Conservation (phyloP, 345 rosid genomes). For the Erucastrum elatum region DNA sequence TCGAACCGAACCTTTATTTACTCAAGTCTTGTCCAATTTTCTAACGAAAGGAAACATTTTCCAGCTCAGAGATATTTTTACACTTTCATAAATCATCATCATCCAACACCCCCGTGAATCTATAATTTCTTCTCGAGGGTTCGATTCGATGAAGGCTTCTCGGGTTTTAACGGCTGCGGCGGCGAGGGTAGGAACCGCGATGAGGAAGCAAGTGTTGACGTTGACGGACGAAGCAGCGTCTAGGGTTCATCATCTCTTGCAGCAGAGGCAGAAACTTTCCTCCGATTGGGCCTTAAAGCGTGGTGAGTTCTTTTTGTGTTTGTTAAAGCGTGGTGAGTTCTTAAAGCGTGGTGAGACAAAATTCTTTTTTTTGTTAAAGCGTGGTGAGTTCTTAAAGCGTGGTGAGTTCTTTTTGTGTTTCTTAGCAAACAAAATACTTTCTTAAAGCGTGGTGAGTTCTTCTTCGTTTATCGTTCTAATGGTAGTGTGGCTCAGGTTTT, state of each 20-base stretch:
- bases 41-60: not conserved
- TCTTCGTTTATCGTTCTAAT: no score
- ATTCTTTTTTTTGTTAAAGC: no score
- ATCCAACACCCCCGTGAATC: not conserved
- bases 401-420: no score
- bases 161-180: conserved; percentile 51
- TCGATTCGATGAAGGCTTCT: conserved; percentile 40
- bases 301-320: no score
- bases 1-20: not conserved
- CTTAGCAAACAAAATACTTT: no score
- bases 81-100: not conserved
- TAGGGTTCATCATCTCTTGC: conserved; percentile 62
- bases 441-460: no score
- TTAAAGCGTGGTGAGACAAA: no score
- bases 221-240: conserved; percentile 70
- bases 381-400: no score
- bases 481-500: no score
- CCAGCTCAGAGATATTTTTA: not conserved
- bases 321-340: no score
- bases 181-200: conserved; percentile 49
- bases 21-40: not conserved
- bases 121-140: not conserved
- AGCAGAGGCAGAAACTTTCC: conserved; percentile 67
- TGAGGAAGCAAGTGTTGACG: conserved; percentile 56
- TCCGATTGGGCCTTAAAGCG: conserved; percentile 79